Conservation (phyloP, 345 rosid species). For the Lepidium aucheri region DNA sequence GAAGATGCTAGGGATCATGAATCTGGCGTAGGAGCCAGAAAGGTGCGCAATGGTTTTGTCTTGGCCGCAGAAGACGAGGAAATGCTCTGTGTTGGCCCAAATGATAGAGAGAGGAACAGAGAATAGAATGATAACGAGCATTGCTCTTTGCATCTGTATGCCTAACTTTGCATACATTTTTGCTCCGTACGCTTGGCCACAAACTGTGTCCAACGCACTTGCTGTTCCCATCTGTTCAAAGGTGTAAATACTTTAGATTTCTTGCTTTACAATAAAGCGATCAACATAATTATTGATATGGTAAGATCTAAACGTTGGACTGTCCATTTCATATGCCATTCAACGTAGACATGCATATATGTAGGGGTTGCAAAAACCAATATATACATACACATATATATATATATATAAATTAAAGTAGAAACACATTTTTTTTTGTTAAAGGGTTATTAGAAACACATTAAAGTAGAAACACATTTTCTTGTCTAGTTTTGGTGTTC, state of each 20-base stretch:
- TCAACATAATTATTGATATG: neutral
- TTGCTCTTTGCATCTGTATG: slow-evolving; percentile 57
- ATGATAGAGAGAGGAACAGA: slow-evolving; percentile 48
- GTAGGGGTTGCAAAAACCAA: no score
- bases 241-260: neutral
- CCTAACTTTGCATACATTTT: slow-evolving; percentile 58
- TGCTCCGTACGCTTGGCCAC: slow-evolving; percentile 70
- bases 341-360: neutral
- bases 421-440: neutral
- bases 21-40: slow-evolving; percentile 30
- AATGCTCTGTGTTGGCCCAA: slow-evolving; percentile 40
- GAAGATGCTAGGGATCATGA: slow-evolving; percentile 60
- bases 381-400: no score
- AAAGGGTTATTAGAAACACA: no score
- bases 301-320: neutral
- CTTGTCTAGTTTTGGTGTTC: neutral
- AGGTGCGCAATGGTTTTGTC: slow-evolving; percentile 8
- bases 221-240: slow-evolving; percentile 50
- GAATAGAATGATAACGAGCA: slow-evolving; percentile 37
- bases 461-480: neutral
- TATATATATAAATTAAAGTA: no score
- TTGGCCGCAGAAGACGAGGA: slow-evolving; percentile 42
- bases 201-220: slow-evolving; percentile 62
- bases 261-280: slow-evolving; percentile 1
- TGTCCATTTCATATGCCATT: neutral